Evolutionary conservation across 352 stramenopile species (phyloP).

Genomic region (Phytophthora sp.): DNA sequence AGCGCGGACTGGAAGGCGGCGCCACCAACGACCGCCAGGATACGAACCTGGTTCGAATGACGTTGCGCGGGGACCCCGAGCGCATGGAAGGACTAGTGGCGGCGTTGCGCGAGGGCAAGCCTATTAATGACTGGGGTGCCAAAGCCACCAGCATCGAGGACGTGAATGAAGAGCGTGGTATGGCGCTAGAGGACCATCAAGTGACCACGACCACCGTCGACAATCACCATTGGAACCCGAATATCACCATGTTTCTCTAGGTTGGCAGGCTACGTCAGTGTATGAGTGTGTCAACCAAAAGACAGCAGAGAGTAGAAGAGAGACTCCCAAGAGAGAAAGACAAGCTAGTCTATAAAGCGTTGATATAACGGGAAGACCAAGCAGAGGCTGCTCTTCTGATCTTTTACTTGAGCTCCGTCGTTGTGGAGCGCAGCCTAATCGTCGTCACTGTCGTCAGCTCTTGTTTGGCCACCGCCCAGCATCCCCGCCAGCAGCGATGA

Average conservation of each 20-base stretch:
- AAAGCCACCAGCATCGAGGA: conserved; percentile 49
- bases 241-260: conserved; percentile 79
- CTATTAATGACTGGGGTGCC: conserved; percentile 79
- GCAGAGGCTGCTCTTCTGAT: conserved; percentile 1
- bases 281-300: neutral
- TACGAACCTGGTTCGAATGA: conserved; percentile 67
- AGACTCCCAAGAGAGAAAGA: conserved; percentile 17
- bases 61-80: conserved; percentile 48
- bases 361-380: conserved; percentile 15
- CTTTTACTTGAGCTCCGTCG: conserved; percentile 3
- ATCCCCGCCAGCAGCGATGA: conserved; percentile 72
- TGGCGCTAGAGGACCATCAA: conserved; percentile 55
- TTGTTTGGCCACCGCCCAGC: conserved; percentile 64
- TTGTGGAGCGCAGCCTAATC: conserved; percentile 45
- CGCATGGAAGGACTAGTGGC: conserved; percentile 56
- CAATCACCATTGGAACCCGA: conserved; percentile 71
- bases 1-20: conserved; percentile 61
- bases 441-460: conserved; percentile 75
- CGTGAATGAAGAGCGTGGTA: conserved; percentile 41
- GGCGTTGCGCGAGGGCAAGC: conserved; percentile 46
- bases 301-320: neutral
- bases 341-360: conserved; percentile 34
- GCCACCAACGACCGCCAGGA: conserved; percentile 72
- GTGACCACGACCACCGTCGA: conserved; percentile 80
- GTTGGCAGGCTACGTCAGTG: too few species aligned